Percentiles rank a stretch among this genome's conserved stretches.
These are phyloP conservation scores for Hymenoscyphus fraxineus DNA, from an alignment of 2,329 filamentous ascomycete species.

Conservation along the genomic window DNA sequence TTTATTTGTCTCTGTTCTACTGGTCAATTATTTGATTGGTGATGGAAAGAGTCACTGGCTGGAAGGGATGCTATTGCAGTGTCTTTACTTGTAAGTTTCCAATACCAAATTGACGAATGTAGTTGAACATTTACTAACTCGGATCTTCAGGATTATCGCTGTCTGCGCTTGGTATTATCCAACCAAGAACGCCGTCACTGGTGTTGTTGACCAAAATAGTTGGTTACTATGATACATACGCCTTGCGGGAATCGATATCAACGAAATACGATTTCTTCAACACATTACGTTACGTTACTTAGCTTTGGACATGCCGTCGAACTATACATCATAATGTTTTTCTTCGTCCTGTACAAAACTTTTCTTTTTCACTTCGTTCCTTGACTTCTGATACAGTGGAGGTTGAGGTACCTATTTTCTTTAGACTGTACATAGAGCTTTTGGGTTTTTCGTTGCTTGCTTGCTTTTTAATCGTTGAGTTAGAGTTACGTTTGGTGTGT, in stretches of 20 bases:
- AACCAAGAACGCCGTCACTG: conserved; percentile 3
- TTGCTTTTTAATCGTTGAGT: background rate
- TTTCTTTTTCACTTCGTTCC: background rate
- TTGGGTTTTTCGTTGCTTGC: background rate
- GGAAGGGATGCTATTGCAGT: conserved; percentile 32
- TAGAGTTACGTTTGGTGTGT: too few species aligned
- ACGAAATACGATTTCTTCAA: background rate
- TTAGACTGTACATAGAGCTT: background rate
- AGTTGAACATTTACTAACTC: background rate
- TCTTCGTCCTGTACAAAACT: background rate
- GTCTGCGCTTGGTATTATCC: conserved; percentile 26
- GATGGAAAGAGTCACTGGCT: conserved; percentile 59
- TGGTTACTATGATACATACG: background rate
- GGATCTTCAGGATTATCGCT: conserved; percentile 15
- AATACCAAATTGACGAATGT: background rate
- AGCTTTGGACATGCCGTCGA: too few species aligned
- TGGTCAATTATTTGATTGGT: conserved; percentile 81
- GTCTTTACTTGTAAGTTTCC: conserved; percentile 31
- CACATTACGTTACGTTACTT: background rate
- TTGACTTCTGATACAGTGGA: background rate
- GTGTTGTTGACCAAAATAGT: background rate
- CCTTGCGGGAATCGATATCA: background rate
- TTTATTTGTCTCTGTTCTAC: conserved; percentile 76
- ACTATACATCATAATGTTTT: background rate
- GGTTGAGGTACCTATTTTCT: background rate